phyloP scores from a whole-genome alignment of 139 green algal species.

The Raphidocelis subcapitata region DNA sequence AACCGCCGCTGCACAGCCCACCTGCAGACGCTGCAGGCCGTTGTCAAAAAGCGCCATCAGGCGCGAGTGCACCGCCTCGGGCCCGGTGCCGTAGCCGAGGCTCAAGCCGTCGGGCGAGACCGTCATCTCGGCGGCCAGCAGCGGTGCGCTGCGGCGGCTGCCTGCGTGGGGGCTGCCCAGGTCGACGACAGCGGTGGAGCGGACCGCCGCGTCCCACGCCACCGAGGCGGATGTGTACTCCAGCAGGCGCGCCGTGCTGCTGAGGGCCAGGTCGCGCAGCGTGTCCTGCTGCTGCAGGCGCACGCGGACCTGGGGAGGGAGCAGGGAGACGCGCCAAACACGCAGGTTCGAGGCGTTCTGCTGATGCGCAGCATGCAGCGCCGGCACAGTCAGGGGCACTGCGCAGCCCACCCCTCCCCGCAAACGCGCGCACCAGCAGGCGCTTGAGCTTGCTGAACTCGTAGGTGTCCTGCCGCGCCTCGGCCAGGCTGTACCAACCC shows the following conservation, averaged over 20 bases:
- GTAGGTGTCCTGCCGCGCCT: constrained; percentile 76
- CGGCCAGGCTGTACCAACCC: constrained; percentile 84
- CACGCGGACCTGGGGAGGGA: constrained; percentile 40
- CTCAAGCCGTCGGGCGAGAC: constrained; percentile 40
- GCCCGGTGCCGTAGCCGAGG: constrained; percentile 49
- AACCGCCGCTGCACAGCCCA: no score
- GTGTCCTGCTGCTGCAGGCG: constrained; percentile 79
- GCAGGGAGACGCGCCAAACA: no score
- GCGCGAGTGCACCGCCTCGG: constrained; percentile 40
- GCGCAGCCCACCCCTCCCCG: no score
- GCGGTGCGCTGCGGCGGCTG: constrained; percentile 28
- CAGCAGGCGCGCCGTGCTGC: constrained; percentile 50
- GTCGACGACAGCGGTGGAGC: background rate
- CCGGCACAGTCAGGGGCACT: no score
- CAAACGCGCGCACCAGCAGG: constrained; percentile 30
- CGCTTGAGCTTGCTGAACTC: constrained; percentile 66
- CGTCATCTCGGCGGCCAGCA: constrained; percentile 65
- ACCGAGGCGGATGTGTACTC: constrained; percentile 38
- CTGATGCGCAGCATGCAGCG: no score
- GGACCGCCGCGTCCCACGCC: no score
- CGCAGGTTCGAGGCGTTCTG: no score
- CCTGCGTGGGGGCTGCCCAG: background rate
- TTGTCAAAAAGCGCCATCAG: constrained; percentile 61
- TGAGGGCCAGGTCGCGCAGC: constrained; percentile 64
- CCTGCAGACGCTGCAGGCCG: constrained; percentile 45